Percentiles rank a stretch among this genome's conserved stretches.
These are phyloP conservation scores for Tremellales sp. DNA, from an alignment of 1,284 basidiomycete species.

Conservation along the genomic window DNA sequence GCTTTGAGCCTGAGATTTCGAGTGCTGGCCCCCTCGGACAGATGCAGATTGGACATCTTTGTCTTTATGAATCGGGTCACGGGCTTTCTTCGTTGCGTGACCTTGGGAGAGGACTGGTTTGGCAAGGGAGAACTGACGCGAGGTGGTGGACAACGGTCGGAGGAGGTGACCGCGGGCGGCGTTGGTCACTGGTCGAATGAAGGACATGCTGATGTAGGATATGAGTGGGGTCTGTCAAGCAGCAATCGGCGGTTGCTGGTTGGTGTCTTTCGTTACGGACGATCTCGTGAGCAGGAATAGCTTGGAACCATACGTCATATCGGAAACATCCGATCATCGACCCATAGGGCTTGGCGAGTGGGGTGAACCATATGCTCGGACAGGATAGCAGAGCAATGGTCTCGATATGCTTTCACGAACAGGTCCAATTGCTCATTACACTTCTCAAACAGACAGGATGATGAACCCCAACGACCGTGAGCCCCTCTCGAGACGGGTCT, in stretches of 20 bases:
- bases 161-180: neutral
- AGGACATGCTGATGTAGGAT: neutral
- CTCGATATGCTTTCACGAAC: too few species aligned
- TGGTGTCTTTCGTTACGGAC: too few species aligned
- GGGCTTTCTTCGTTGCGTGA: conserved; percentile 30
- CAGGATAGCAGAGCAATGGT: too few species aligned
- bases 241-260: too few species aligned
- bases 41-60: conserved; percentile 29
- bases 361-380: too few species aligned
- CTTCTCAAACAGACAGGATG: neutral
- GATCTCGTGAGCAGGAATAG: too few species aligned
- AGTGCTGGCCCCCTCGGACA: conserved; percentile 21
- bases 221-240: too few species aligned
- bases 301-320: too few species aligned
- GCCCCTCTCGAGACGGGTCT: neutral
- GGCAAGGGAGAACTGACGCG: conserved; percentile 3
- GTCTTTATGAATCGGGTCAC: conserved; percentile 19
- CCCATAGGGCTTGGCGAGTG: too few species aligned
- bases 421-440: neutral
- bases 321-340: too few species aligned
- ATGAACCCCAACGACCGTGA: neutral
- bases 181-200: neutral
- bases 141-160: conserved; percentile 5
- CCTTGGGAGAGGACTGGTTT: conserved; percentile 14
- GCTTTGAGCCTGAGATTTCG: conserved; percentile 14